phyloP scores from a whole-genome alignment of 768 basidiomycete genomes.

The Saitozyma sp. region DNA sequence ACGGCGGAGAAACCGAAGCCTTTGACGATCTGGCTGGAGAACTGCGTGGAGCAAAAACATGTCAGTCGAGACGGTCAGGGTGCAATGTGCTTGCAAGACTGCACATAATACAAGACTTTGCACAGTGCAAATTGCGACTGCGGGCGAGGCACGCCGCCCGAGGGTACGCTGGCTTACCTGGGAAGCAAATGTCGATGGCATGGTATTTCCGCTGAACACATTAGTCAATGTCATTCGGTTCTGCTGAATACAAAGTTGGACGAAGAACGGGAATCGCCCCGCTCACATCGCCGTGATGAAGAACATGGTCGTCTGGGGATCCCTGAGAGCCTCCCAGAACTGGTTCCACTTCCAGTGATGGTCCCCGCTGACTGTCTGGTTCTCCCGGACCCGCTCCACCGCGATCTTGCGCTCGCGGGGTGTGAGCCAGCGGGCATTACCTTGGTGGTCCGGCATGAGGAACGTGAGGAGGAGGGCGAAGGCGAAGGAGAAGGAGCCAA shows the following conservation, averaged over 20 bases:
- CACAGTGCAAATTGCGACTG: too few species aligned
- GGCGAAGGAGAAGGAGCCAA: constrained; percentile 9
- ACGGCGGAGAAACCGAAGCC: constrained; percentile 11
- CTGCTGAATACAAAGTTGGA: constrained; percentile 2
- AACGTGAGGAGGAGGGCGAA: constrained; percentile 5
- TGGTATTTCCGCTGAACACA: constrained; percentile 6
- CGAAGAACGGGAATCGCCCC: too few species aligned
- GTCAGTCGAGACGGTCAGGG: too few species aligned
- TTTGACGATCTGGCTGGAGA: constrained; percentile 13
- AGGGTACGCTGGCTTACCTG: too few species aligned
- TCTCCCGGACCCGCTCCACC: constrained; percentile 18
- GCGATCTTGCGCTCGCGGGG: constrained; percentile 14
- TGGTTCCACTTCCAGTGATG: constrained; percentile 14
- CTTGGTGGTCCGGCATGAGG: constrained; percentile 18
- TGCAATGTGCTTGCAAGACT: too few species aligned
- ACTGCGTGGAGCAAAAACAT: not conserved
- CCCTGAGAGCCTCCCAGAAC: constrained; percentile 15
- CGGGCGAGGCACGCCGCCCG: too few species aligned
- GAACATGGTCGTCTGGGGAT: constrained; percentile 16
- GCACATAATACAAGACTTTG: too few species aligned
- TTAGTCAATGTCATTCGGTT: not conserved
- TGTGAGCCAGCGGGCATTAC: constrained; percentile 7
- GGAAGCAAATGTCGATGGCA: constrained; percentile 13
- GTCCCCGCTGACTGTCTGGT: constrained; percentile 17
- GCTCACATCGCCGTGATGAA: constrained; percentile 9